phyloP scores from a whole-genome alignment of 1,139 yeast genomes.

The Diutina sp. region DNA sequence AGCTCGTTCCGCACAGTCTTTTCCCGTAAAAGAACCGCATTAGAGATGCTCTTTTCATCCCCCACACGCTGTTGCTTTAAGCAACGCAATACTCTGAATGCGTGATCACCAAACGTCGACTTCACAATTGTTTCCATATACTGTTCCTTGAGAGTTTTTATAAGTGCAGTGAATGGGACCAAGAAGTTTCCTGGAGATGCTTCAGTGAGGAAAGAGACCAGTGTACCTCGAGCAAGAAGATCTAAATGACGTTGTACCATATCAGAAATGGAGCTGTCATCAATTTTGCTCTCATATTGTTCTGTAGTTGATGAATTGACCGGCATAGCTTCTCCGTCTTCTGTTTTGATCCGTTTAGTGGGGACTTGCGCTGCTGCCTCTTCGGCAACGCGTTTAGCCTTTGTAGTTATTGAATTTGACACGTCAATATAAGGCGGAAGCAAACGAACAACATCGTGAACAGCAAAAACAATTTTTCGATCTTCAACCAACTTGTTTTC shows the following conservation, averaged over 20 bases:
- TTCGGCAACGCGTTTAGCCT: conserved; percentile 17
- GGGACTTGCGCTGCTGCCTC: conserved; percentile 10
- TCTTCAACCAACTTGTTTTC: conserved; percentile 28
- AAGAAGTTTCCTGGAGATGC: conserved; percentile 28
- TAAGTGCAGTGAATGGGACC: conserved; percentile 29
- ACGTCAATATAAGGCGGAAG: conserved; percentile 35
- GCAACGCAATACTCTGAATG: conserved; percentile 55
- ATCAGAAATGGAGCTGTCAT: conserved; percentile 8
- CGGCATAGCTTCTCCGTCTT: conserved; percentile 11
- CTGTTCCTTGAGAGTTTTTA: conserved; percentile 33
- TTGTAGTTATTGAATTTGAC: conserved; percentile 33
- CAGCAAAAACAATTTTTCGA: conserved; percentile 31
- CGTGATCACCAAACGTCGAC: conserved; percentile 42
- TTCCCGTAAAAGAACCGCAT: conserved; percentile 64
- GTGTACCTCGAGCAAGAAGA: conserved; percentile 25
- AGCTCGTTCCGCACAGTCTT: conserved; percentile 60
- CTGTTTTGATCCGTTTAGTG: conserved; percentile 30
- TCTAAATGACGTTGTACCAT: conserved; percentile 37
- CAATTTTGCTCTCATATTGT: neutral
- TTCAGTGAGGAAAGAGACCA: conserved; percentile 14
- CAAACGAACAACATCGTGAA: conserved; percentile 37
- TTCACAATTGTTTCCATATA: conserved; percentile 52
- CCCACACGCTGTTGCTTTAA: conserved; percentile 54
- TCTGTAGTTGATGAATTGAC: conserved; percentile 10
- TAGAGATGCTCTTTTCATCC: conserved; percentile 77